Conservation (phyloP, 345 rosid genomes). For the Sapria himalayana region DNA sequence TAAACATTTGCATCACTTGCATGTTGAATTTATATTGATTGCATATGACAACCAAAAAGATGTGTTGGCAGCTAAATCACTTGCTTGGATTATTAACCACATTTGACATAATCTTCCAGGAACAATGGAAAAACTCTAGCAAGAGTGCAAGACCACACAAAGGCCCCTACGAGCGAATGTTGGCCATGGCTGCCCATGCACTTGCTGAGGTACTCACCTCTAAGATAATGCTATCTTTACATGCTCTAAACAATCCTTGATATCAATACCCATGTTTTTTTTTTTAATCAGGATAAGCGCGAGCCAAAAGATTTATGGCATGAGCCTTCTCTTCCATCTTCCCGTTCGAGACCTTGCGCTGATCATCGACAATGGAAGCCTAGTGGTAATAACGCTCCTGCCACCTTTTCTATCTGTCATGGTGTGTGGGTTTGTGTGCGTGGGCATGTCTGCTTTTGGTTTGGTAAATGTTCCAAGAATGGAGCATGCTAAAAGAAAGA, state of each 20-base stretch:
- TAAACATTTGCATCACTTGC: too few species aligned
- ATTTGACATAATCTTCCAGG: slow-evolving; percentile 14
- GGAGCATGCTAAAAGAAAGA: slow-evolving; percentile 1
- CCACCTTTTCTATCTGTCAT: too few species aligned
- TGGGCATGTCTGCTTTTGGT: neutral
- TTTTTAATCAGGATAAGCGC: slow-evolving; percentile 51
- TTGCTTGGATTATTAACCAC: too few species aligned
- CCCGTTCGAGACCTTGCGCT: slow-evolving; percentile 84
- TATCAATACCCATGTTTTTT: too few species aligned
- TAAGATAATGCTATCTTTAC: too few species aligned
- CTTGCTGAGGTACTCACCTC: slow-evolving; percentile 94
- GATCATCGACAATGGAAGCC: slow-evolving; percentile 57
- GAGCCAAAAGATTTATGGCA: slow-evolving; percentile 93
- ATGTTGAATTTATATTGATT: too few species aligned
- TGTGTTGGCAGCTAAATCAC: too few species aligned
- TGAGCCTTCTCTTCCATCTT: slow-evolving; percentile 51
- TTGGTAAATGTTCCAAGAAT: too few species aligned
- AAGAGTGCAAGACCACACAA: slow-evolving; percentile 23
- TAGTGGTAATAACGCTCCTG: slow-evolving; percentile 19
- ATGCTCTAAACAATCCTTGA: too few species aligned
- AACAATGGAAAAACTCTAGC: slow-evolving; percentile 19
- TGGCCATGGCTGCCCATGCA: slow-evolving; percentile 82
- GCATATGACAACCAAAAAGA: too few species aligned
- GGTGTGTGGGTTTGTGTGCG: neutral
- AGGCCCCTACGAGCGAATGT: slow-evolving; percentile 54